A percentile compares a stretch with the other conserved stretches of the same genome.
Conservation (phyloP, 257 asterid species). For the Cinchona pubescens region DNA sequence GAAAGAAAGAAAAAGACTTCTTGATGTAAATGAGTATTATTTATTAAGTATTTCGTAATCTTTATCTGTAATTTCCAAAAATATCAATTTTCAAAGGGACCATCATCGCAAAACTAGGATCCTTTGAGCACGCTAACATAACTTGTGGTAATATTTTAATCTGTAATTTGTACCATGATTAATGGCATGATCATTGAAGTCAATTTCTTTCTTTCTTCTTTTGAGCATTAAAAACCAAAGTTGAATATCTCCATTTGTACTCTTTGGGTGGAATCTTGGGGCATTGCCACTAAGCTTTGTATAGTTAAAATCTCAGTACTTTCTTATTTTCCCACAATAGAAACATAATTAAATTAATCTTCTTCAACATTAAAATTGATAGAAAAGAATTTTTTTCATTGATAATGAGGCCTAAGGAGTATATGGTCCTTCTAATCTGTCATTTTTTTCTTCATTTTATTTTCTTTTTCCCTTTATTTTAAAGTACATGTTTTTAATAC, state of each 20-base stretch:
- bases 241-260: constrained; percentile 30
- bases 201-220: constrained; percentile 25
- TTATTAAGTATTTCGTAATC: neutral
- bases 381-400: neutral
- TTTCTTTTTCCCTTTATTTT: too few relatives aligned
- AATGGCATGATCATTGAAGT: constrained; percentile 27
- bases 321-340: neutral
- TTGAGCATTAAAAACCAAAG: constrained; percentile 21
- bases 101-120: constrained; percentile 23
- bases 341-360: neutral
- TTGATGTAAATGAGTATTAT: constrained; percentile 10
- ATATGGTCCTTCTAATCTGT: neutral
- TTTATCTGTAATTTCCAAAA: constrained; percentile 11
- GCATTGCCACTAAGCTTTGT: constrained; percentile 15
- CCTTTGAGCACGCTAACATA: constrained; percentile 13
- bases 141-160: constrained; percentile 9
- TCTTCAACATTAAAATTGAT: neutral
- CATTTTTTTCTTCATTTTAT: neutral
- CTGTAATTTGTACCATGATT: constrained; percentile 18
- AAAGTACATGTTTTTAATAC: neutral
- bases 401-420: neutral
- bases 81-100: constrained; percentile 8
- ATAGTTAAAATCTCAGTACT: too few relatives aligned
- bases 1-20: constrained; percentile 2
- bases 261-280: constrained; percentile 29